phyloP scores from a whole-genome alignment of 176 grass and related monocot species.

The Zizania latifolia region DNA sequence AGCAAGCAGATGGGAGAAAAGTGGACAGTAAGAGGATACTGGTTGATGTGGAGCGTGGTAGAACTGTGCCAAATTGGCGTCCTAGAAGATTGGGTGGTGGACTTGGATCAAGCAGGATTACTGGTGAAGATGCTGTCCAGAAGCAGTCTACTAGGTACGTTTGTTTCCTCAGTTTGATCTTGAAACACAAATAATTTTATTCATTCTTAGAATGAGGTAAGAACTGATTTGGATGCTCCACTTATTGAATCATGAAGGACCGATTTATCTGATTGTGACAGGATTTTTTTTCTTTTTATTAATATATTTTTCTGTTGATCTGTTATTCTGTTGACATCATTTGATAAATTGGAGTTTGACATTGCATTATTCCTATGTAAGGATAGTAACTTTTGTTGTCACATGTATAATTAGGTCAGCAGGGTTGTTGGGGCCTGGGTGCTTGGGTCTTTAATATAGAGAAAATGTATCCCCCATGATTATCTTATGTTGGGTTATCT shows the following conservation, averaged over 20 bases:
- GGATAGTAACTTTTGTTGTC: background rate
- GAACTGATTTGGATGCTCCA: background rate
- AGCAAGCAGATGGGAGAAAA: conserved; percentile 89
- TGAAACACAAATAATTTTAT: background rate
- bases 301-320: background rate
- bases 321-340: background rate
- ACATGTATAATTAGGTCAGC: background rate
- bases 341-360: background rate
- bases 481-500: background rate
- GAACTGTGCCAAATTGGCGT: conserved; percentile 91
- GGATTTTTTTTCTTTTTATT: background rate
- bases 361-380: background rate
- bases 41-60: conserved; percentile 94
- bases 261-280: background rate
- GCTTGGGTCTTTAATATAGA: background rate
- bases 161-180: background rate
- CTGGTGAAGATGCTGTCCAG: conserved; percentile 46
- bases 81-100: conserved; percentile 93
- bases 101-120: conserved; percentile 89
- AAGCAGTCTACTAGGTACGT: conserved; percentile 25
- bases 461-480: background rate
- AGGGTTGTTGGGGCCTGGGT: background rate
- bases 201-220: background rate
- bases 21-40: conserved; percentile 63
- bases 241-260: background rate